Evolutionary conservation across 2,329 filamentous ascomycete species (phyloP), one percentile per base, ranked within the genome.

Genomic region (Sporothrix dimorphospora): DNA sequence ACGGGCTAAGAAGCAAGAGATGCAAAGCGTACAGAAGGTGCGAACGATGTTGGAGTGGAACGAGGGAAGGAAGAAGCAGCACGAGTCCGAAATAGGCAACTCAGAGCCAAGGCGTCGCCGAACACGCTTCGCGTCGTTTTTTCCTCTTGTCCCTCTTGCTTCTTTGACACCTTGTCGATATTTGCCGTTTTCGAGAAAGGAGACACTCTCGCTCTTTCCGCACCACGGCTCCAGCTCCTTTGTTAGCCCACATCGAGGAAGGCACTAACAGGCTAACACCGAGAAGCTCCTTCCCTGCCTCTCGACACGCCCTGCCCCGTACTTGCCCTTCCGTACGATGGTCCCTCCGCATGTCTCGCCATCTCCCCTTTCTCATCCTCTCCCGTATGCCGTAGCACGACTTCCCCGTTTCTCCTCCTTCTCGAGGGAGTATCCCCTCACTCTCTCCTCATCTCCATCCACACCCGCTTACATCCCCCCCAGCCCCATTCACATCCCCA

Each of bases 281-380:
- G 11, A 4, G 24, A 45, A 21, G 38, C 40, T 16, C 59, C 38
- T 65, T 40, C 59, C 59, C 38, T 45, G 38, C 45, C 57, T 61
- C n/a, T 42, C 16, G 16, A 40, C 55, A 38, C 30, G 55, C 30
- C 30, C 19, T 45, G 9, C 59, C 59, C 38, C 8, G 55, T 40
- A 2, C 19, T 24, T 65, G 24, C 38, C 59, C 30, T 45, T 65
- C 38, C 59, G 38, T 27, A 65, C 12, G 16, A 65, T 40, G 38
- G n/a, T 8, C 59, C 38, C 59, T 27, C 38, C 59, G 57, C 59
- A 65, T 27, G 21, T 65, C 38, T 65, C 38, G 59, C 59, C 59
- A 19, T 65, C 38, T 24, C n/a, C 34, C 12, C 51, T 9, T 9
- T 19, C 38, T 57, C 27, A 3, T 57, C 53, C 45, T 53, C 8